A percentile compares a stretch with the other conserved stretches of the same genome.
Evolutionary conservation across 768 basidiomycete species (phyloP).

Genomic region (Termitomyces sp.): DNA sequence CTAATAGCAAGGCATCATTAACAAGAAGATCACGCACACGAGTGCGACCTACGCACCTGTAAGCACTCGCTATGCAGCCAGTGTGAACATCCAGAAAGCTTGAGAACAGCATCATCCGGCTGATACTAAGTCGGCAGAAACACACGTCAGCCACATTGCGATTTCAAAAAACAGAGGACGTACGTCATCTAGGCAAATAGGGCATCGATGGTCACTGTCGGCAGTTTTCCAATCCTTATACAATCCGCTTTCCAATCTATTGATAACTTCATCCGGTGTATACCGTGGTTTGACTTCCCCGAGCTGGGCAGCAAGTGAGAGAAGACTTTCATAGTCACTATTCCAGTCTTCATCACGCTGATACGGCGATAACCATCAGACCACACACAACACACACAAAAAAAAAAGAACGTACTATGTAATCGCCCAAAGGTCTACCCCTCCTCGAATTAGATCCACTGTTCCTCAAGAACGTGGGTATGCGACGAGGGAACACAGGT

Average conservation of each 20-base stretch:
- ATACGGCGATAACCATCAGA: conserved; percentile 8
- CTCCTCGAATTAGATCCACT: conserved; percentile 9
- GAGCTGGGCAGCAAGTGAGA: conserved; percentile 51
- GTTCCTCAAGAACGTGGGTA: conserved; percentile 11
- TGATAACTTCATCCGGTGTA: conserved; percentile 57
- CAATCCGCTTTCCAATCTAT: conserved; percentile 49
- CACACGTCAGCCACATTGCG: conserved; percentile 9
- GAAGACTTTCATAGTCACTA: conserved; percentile 63
- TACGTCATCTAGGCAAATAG: conserved; percentile 83
- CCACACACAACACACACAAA: neutral
- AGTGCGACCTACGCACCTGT: conserved; percentile 40
- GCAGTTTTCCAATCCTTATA: conserved; percentile 66
- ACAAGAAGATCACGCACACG: neutral
- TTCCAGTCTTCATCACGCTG: conserved; percentile 77
- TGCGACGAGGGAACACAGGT: conserved; percentile 12
- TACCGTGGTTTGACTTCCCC: conserved; percentile 66
- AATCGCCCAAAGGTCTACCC: conserved; percentile 33
- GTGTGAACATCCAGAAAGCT: conserved; percentile 66
- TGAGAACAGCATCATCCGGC: conserved; percentile 55
- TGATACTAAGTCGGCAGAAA: conserved; percentile 44
- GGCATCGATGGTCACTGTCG: conserved; percentile 70
- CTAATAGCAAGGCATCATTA: conserved; percentile 26
- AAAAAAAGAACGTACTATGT: conserved; percentile 38
- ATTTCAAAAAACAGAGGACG: conserved; percentile 20
- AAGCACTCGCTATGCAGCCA: conserved; percentile 79